Conservation (phyloP, 1,139 yeast genomes). For the Pichiaceae sp. region DNA sequence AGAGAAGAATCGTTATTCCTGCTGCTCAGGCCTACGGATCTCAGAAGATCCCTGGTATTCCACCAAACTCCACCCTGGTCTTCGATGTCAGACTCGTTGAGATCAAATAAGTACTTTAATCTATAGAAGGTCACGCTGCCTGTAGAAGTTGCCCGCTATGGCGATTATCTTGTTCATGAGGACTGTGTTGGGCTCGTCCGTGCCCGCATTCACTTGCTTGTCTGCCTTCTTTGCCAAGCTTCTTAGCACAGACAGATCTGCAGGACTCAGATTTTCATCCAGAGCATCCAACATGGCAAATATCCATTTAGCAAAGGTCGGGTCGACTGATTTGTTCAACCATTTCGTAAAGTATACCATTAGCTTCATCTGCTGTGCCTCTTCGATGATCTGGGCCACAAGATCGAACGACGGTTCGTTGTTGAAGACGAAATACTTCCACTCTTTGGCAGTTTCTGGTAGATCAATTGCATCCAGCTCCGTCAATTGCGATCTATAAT, state of each 20-base stretch:
- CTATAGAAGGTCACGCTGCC: constrained; percentile 26
- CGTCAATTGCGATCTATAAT: constrained; percentile 11
- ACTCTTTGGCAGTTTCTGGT: constrained; percentile 21
- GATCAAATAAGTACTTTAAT: constrained; percentile 50
- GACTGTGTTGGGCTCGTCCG: constrained; percentile 14
- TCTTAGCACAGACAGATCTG: constrained; percentile 31
- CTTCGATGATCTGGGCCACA: constrained; percentile 20
- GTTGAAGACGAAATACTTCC: constrained; percentile 23
- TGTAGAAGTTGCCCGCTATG: constrained; percentile 24
- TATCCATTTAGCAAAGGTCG: constrained; percentile 27
- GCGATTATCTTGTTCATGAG: constrained; percentile 23
- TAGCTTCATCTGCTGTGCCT: constrained; percentile 16
- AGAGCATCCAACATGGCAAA: constrained; percentile 28
- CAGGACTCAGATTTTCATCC: constrained; percentile 28
- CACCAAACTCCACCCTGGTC: constrained; percentile 91
- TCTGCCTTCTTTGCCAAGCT: constrained; percentile 30
- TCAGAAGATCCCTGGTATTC: constrained; percentile 91
- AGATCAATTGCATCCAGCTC: constrained; percentile 22
- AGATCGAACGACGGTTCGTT: constrained; percentile 19
- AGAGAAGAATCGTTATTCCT: constrained; percentile 95
- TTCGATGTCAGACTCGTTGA: constrained; percentile 93
- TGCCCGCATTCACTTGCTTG: constrained; percentile 11
- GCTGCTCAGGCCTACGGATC: constrained; percentile 95
- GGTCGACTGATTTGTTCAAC: constrained; percentile 19
- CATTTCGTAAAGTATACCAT: constrained; percentile 24